Base-by-base conservation (phyloP, 352 stramenopile genomes). In the Phytophthora kernoviae region DNA sequence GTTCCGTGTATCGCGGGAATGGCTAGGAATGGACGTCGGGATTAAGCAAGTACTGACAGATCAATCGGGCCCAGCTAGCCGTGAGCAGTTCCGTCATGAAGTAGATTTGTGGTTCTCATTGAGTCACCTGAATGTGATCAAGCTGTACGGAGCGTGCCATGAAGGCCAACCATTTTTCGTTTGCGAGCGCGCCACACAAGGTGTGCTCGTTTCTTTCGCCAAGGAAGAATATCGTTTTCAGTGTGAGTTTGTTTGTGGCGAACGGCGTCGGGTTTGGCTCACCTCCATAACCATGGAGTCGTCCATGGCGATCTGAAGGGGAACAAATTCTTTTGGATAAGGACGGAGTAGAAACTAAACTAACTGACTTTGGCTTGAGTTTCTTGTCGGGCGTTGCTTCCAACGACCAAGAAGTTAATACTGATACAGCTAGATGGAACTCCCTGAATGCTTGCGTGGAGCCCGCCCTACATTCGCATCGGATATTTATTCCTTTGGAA, bases 61-160 rank as follows among this genome's bases (percentile, higher is more conserved):
- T 20, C 27, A 41, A 24, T 10, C 7, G n/a, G 33, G 53, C 1
- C 33, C 10, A 22, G 26, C 41, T 4, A 59, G 30, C 36, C 49
- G 36, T 8, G 15, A 22, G n/a, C 17, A 51, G 58, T 44, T 65
- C 50, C 44, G 32, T 60, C 39, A 37, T 39, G 32, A 70, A 67
- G 41, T 44, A 8, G 14, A 69, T 20, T 12, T 66, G 17, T 76
- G 66, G 70, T 57, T 54, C 30, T 26, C 34, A 0, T 18, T 79
- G 15, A 56, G 61, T 4, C 58, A 79, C 18, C 36, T 40, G 11
- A 48, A 77, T 30, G 33, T 77, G 20, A 18, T 75, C 36, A 65
- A 57, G 26, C 46, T 79, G n/a, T 68, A 67, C 33, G 66, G 62
- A 5, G 70, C 66, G 5, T 79, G 61, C 7, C 65, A 75, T 26